Base-by-base conservation (phyloP, 768 basidiomycete species). In the Imleria badia region DNA sequence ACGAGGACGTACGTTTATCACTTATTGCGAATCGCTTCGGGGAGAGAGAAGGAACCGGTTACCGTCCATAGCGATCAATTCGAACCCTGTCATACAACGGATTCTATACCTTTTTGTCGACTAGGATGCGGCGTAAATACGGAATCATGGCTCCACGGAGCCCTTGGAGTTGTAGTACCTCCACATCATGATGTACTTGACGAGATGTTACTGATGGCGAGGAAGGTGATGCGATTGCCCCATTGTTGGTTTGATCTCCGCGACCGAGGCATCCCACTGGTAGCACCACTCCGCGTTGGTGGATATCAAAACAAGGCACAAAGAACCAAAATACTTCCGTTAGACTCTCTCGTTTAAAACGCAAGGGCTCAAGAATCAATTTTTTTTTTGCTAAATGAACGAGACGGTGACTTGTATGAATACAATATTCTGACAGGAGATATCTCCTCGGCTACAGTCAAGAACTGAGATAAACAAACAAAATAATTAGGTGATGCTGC, bases 161-260 rank as follows among this genome's bases (percentile, higher is more conserved):
- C 59, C 59, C 65, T 56, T 69, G 67, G 67, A 58, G 60, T 51
- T 57, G 41, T 22, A 17, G 52, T 36, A 15, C 48, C 47, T 29
- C 43, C 13, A 29, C 34, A 40, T n/a, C n/a, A n/a, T n/a, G n/a
- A n/a, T 44, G 54, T 26, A 51, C 39, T 46, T 53, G 48, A 47
- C 41, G 34, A 23, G 50, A 19, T 19, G 33, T 48, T 13, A 26
- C 9, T 59, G 56, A 63, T 55, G 34, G 34, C n/a, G 15, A 46
- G 52, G 22, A 36, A 48, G 46, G 54, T 40, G 56, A 51, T 57
- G 29, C 43, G 12, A 48, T 52, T 59, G 11, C 55, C n/a, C 55
- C 38, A 20, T 42, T 41, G 31, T 8, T 39, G 35, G 55, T 62
- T 70, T 56, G 66, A 70, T 68, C 68, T 70, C 68, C 68, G 68